These are phyloP conservation scores for Dendryphion nanum DNA, from an alignment of 2,329 filamentous ascomycete species.

Conservation along the genomic window DNA sequence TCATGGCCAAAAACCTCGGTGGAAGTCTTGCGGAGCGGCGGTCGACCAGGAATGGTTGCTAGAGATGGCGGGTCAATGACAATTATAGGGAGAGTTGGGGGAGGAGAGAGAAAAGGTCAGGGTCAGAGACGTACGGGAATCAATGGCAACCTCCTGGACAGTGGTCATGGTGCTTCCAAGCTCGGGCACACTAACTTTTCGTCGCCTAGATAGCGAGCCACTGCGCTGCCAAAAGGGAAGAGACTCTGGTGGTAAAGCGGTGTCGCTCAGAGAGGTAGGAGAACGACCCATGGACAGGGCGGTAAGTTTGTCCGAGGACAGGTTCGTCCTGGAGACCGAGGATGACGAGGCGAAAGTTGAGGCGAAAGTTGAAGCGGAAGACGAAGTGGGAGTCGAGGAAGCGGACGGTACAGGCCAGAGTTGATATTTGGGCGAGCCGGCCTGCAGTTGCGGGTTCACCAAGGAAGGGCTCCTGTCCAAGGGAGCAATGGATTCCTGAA, in stretches of 20 bases:
- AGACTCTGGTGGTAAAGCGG: constrained; percentile 30
- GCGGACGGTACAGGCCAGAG: constrained; percentile 31
- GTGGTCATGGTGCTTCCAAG: constrained; percentile 39
- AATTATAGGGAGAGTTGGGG: too few species aligned
- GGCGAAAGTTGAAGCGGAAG: too few species aligned
- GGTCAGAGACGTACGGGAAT: constrained; percentile 43
- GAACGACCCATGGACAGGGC: constrained; percentile 40
- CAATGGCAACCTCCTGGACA: constrained; percentile 37
- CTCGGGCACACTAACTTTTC: constrained; percentile 43
- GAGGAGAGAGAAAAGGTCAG: too few species aligned
- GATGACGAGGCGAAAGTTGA: too few species aligned
- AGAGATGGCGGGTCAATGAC: too few species aligned
- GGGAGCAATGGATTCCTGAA: constrained; percentile 22
- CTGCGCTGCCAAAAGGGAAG: constrained; percentile 36
- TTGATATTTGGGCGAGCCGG: constrained; percentile 31
- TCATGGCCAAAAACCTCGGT: constrained; percentile 37
- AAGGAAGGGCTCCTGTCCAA: constrained; percentile 30
- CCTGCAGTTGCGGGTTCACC: constrained; percentile 20
- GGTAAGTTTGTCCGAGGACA: constrained; percentile 32
- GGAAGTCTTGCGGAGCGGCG: constrained; percentile 36
- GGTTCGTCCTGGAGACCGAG: too few species aligned
- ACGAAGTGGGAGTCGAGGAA: constrained; percentile 9
- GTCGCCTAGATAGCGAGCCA: constrained; percentile 37
- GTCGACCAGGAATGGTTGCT: constrained; percentile 43
- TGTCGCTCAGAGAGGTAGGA: constrained; percentile 41